These are phyloP conservation scores for Aureobasidium sp. DNA, from an alignment of 2,329 filamentous ascomycete species.

Conservation along the genomic window DNA sequence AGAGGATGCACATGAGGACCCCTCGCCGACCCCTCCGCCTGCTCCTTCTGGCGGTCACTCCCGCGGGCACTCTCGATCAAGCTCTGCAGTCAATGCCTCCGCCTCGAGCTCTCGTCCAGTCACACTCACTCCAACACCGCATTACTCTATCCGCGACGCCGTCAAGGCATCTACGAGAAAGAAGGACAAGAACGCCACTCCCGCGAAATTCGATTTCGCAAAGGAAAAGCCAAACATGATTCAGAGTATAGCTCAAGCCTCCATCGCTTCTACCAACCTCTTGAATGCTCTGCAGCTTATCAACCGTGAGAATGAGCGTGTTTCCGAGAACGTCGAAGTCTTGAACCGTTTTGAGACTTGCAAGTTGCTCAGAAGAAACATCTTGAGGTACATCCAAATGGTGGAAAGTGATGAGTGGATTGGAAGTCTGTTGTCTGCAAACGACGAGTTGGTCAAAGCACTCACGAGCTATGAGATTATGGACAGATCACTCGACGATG, in stretches of 20 bases:
- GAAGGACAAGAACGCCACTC: slow-evolving; percentile 43
- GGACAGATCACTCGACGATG: slow-evolving; percentile 73
- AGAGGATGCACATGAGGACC: slow-evolving; percentile 54
- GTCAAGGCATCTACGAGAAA: slow-evolving; percentile 28
- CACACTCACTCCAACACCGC: slow-evolving; percentile 27
- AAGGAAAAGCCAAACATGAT: slow-evolving; percentile 84
- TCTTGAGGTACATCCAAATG: slow-evolving; percentile 86
- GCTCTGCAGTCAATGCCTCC: slow-evolving; percentile 15
- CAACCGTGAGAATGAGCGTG: slow-evolving; percentile 80
- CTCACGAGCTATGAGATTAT: slow-evolving; percentile 93
- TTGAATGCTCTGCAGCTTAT: slow-evolving; percentile 81
- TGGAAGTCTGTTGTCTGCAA: slow-evolving; percentile 82
- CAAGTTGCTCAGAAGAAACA: slow-evolving; percentile 75
- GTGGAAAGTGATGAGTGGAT: slow-evolving; percentile 90
- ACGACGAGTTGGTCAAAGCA: slow-evolving; percentile 89
- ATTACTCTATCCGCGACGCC: slow-evolving; percentile 20
- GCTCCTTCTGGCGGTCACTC: slow-evolving; percentile 20
- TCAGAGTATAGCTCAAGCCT: slow-evolving; percentile 78
- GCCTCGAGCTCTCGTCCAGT: slow-evolving; percentile 33
- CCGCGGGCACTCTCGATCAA: slow-evolving; percentile 20
- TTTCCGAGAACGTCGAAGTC: slow-evolving; percentile 75
- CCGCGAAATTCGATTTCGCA: slow-evolving; percentile 71
- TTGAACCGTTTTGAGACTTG: slow-evolving; percentile 75
- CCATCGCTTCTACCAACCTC: slow-evolving; percentile 85
- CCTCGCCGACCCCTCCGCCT: slow-evolving; percentile 19